Conservation (phyloP, 306 rosid species). For the Gynostemma pentaphyllum region DNA sequence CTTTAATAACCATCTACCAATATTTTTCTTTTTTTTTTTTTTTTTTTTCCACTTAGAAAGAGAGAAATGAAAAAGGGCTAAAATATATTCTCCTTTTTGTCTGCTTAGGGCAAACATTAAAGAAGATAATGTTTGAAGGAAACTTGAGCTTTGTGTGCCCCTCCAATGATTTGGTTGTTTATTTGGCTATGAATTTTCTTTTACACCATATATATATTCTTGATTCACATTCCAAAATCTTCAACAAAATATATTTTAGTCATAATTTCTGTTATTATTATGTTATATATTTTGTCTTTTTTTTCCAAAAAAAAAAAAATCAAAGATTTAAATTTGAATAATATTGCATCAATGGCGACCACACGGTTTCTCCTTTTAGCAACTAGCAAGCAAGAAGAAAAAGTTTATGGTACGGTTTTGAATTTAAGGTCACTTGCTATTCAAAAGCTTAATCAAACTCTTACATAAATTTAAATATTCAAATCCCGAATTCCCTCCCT, state of each 20-base stretch:
- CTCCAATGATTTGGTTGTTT: conserved; percentile 11
- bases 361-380: background rate
- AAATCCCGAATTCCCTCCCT: no score
- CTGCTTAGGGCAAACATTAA: conserved; percentile 4
- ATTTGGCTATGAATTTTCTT: background rate
- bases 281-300: no score
- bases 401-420: no score
- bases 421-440: no score
- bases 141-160: conserved; percentile 2
- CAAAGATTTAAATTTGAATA: background rate
- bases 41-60: background rate
- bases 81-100: background rate
- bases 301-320: background rate
- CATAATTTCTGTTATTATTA: no score
- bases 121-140: conserved; percentile 9
- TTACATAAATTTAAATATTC: no score
- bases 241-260: no score
- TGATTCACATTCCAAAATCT: background rate
- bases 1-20: no score
- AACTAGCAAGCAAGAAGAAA: no score
- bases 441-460: no score
- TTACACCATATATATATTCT: background rate
- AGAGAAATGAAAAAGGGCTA: background rate
- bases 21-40: no score
- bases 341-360: background rate